Conservation (phyloP, 768 basidiomycete genomes). For the Phylloporus sp. region DNA sequence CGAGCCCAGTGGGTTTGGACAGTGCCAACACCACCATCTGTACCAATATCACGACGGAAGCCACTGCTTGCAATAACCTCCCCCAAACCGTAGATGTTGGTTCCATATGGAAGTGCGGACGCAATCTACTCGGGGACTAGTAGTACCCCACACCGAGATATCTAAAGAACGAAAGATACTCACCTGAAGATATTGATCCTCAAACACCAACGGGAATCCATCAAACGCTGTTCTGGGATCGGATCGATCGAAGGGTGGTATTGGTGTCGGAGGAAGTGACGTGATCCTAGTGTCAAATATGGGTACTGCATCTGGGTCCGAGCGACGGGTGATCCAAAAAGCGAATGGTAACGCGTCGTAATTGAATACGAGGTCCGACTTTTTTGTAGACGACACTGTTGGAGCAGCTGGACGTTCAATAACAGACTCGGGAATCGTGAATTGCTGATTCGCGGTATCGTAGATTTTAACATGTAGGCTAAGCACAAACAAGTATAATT, state of each 20-base stretch:
- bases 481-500: neutral
- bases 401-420: constrained; percentile 42
- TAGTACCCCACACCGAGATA: neutral
- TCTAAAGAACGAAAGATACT: neutral
- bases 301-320: constrained; percentile 48
- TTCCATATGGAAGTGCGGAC: constrained; percentile 58
- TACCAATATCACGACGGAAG: constrained; percentile 57
- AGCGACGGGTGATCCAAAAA: constrained; percentile 76
- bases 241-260: constrained; percentile 47
- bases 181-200: constrained; percentile 77
- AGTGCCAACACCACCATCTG: constrained; percentile 47
- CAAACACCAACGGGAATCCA: constrained; percentile 70
- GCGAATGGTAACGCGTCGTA: constrained; percentile 62
- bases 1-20: constrained; percentile 69
- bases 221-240: constrained; percentile 56
- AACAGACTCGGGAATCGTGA: constrained; percentile 56
- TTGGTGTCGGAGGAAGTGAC: constrained; percentile 59
- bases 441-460: constrained; percentile 59
- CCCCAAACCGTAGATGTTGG: constrained; percentile 78
- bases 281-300: constrained; percentile 68
- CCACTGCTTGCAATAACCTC: constrained; percentile 70
- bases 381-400: constrained; percentile 30
- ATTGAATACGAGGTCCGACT: constrained; percentile 68
- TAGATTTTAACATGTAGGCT: constrained; percentile 69
- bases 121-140: constrained; percentile 41